Evolutionary conservation across 1,284 basidiomycete species (phyloP).

Genomic region (Volvariella surrecta): DNA sequence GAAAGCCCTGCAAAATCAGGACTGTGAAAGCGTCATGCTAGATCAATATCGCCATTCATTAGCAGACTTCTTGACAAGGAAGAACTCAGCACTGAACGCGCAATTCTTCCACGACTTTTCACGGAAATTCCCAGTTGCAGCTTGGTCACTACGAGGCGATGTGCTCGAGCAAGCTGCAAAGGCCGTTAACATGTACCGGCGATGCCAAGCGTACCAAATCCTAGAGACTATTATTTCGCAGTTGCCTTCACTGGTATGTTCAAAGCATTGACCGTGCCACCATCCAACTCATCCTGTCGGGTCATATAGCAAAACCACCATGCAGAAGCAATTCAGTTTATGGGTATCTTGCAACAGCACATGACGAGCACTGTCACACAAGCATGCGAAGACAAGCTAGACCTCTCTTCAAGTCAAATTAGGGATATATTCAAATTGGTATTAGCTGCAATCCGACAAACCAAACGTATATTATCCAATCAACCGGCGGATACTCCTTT

Average conservation of each 20-base stretch:
- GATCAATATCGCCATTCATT: conserved; percentile 63
- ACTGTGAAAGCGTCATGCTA: conserved; percentile 36
- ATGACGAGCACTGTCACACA: conserved; percentile 44
- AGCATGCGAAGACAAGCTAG: conserved; percentile 40
- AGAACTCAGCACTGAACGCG: conserved; percentile 69
- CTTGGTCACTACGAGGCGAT: conserved; percentile 60
- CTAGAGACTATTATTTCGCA: conserved; percentile 61
- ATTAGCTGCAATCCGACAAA: conserved; percentile 58
- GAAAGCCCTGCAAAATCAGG: conserved; percentile 42
- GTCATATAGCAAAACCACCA: conserved; percentile 1
- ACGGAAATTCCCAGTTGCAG: conserved; percentile 55
- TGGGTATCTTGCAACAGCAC: conserved; percentile 10
- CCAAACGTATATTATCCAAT: conserved; percentile 32
- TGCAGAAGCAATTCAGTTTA: conserved; percentile 37
- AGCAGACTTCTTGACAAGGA: conserved; percentile 73
- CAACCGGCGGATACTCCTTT: conserved; percentile 12
- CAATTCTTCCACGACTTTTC: conserved; percentile 79
- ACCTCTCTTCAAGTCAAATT: conserved; percentile 58
- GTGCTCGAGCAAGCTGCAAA: conserved; percentile 46
- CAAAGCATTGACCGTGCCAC: not conserved
- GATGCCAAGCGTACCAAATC: conserved; percentile 68
- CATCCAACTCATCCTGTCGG: too few relatives aligned
- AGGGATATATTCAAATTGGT: conserved; percentile 79
- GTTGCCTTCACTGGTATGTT: conserved; percentile 42
- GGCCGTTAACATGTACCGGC: conserved; percentile 70